These are phyloP conservation scores for Triticum dicoccoides DNA, from an alignment of 176 grass and related monocot genomes.

Conservation along the genomic window DNA sequence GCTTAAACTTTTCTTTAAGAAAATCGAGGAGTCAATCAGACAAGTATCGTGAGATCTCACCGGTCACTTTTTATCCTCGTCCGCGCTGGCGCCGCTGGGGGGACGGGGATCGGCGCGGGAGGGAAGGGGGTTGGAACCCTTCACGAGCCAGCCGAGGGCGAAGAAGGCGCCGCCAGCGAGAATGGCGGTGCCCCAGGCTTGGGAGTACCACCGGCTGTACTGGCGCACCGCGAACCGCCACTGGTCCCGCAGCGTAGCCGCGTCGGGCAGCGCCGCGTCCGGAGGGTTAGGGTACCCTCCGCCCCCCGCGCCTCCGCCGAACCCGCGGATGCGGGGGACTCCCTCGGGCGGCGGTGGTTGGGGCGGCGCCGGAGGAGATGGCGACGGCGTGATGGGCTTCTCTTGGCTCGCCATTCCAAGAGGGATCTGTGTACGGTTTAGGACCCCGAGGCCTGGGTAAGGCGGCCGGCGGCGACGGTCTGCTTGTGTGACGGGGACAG, in stretches of 20 bases:
- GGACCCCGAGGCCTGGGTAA: background rate
- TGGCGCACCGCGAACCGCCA: slow-evolving; percentile 81
- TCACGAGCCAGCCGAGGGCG: slow-evolving; percentile 67
- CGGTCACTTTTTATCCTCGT: slow-evolving; percentile 23
- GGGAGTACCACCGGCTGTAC: slow-evolving; percentile 96
- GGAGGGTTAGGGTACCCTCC: slow-evolving; percentile 65
- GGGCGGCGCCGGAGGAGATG: background rate
- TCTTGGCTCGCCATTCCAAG: slow-evolving; percentile 32
- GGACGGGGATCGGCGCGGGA: slow-evolving; percentile 31
- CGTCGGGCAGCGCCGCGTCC: slow-evolving; percentile 60
- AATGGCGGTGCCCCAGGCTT: slow-evolving; percentile 89
- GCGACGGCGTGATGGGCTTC: slow-evolving; percentile 33
- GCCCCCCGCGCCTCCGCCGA: background rate
- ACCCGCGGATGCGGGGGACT: background rate
- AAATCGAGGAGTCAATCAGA: background rate
- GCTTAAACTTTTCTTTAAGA: background rate
- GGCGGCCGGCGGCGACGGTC: background rate
- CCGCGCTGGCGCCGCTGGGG: background rate
- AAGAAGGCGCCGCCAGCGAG: slow-evolving; percentile 76
- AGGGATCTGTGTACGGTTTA: background rate
- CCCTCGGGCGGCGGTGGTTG: background rate
- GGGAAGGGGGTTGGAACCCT: slow-evolving; percentile 81
- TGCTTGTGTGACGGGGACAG: background rate
- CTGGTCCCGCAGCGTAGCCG: slow-evolving; percentile 76
- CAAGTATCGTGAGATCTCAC: background rate